Base-by-base conservation (phyloP, 345 rosid genomes). In the Corchorus olitorius region DNA sequence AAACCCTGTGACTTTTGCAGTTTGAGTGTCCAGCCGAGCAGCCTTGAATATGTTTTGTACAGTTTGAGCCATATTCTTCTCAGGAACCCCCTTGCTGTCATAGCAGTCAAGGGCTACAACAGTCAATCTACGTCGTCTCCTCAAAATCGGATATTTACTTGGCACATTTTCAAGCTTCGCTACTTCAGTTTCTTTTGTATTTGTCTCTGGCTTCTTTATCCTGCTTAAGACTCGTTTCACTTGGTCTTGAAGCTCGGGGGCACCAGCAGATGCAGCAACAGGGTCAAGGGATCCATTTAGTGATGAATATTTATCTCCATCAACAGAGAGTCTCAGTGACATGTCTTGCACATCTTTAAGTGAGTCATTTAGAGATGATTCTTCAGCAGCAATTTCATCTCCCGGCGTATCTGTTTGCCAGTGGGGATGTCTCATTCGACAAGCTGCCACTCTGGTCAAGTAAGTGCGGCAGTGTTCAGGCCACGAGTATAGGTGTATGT, bases 381-480 rank as follows among this genome's bases (percentile, higher is more conserved):
- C 90, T 68, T 93, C 90, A 1, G 78, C 83, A 34, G 82, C 85
- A 59, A 83, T 77, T 22, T 92, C 98, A 58, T 92, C 90, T 49
- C 81, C 90, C 0, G 96, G 96, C 1, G 97, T 93, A 81, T 91
- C 94, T 0, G 97, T 92, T 77, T 93, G 93, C 99, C 99, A 95
- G 56, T 89, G 97, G 0, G 99, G 97, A 77, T 93, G 92, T 86
- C 99, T 89, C 93, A 90, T 95, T 55, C 98, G 89, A 39, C 97
- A 92, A 0, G 99, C 91, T 4, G 98, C 98, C 70, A 95, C 88
- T 70, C 97, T 90, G 16, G 99, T 93, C 83, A 95, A 84, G 92
- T 95, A 95, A 54, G 97, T 92, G 17, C 98, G 91, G 73, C 99
- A 95, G 76, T 95, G 99, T 78, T 95, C 99, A 2, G 99, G 99